Base-by-base conservation (phyloP, 2,329 filamentous ascomycete species). In the Penicillium sp. region DNA sequence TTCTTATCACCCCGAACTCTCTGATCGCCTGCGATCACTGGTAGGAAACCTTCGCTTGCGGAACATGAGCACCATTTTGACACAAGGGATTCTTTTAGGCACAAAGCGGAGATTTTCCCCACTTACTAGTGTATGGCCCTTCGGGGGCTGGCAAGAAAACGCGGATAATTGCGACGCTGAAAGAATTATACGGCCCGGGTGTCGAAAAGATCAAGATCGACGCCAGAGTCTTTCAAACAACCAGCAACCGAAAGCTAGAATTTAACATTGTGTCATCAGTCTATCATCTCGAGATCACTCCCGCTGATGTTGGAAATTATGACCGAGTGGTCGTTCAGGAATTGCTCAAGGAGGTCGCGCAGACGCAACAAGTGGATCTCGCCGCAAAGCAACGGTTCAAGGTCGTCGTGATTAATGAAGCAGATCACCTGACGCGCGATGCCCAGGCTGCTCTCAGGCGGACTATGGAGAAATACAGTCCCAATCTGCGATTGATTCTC, bases 141-240 rank as follows among this genome's bases (percentile, higher is more conserved):
- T 97, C 93, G 0, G 94, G 94, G 32, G 94, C 94, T 5, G 94
- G 94, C 62, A 99, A 99, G 75, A 99, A 99, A 77, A 99, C 94
- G 1, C 87, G 94, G 40, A 95, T 97, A 62, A 91, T 97, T 16
- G 92, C 94, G 14, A 97, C 93, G 0, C 79, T 99, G 3, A 96
- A 96, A 73, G 93, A 97, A 70, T 82, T 99, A 7, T 99, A 94
- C 74, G 94, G 94, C 0, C 87, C 93, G 0, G 93, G 94, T 40
- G 94, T 96, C n/a, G 95, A 99, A 70, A 97, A 97, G 81, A 99
- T 99, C 81, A 97, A 97, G 79, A 97, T 99, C 76, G 94, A 99
- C 71, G 90, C 91, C 11, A 89, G 94, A 61, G 89, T 97, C 55
- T 99, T 99, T 78, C 92, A 96, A 75, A 97, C 94, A 1, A 92